phyloP scores from a whole-genome alignment of 2,329 filamentous ascomycete genomes.

The Paracorniculantispora psalliotae region DNA sequence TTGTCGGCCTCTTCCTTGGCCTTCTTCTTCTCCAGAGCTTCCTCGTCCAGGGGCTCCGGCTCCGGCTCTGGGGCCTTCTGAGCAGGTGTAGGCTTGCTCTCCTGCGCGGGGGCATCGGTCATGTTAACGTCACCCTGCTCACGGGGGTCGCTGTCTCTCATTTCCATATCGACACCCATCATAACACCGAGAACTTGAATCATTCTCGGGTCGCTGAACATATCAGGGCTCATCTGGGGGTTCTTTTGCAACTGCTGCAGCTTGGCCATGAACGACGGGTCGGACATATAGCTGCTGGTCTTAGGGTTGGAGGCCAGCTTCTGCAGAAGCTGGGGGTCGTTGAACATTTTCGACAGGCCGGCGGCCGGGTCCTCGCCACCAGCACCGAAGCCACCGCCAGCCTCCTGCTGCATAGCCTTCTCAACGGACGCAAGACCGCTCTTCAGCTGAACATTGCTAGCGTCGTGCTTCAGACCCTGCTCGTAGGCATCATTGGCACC shows the following conservation, averaged over 20 bases:
- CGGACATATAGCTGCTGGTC: slow-evolving; percentile 74
- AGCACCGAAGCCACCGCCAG: slow-evolving; percentile 38
- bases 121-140: slow-evolving; percentile 62
- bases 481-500: slow-evolving; percentile 87
- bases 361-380: slow-evolving; percentile 59
- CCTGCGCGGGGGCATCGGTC: slow-evolving; percentile 55
- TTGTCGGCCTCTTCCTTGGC: slow-evolving; percentile 90
- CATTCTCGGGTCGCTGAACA: slow-evolving; percentile 87
- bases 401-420: slow-evolving; percentile 70
- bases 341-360: slow-evolving; percentile 89
- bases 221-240: slow-evolving; percentile 69
- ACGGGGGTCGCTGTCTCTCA: slow-evolving; percentile 34
- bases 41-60: slow-evolving; percentile 72
- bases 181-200: slow-evolving; percentile 90
- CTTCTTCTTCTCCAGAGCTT: slow-evolving; percentile 76
- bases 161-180: slow-evolving; percentile 85
- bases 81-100: slow-evolving; percentile 37
- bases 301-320: slow-evolving; percentile 95
- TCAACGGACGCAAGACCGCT: slow-evolving; percentile 79
- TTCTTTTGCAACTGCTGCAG: slow-evolving; percentile 76
- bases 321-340: slow-evolving; percentile 79
- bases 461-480: slow-evolving; percentile 88
- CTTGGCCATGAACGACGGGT: slow-evolving; percentile 85
- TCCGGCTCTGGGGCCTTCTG: slow-evolving; percentile 54
- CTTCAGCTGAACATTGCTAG: slow-evolving; percentile 88